Evolutionary conservation across 257 asterid genomes (phyloP).

Genomic region (Penstemon eatonii): DNA sequence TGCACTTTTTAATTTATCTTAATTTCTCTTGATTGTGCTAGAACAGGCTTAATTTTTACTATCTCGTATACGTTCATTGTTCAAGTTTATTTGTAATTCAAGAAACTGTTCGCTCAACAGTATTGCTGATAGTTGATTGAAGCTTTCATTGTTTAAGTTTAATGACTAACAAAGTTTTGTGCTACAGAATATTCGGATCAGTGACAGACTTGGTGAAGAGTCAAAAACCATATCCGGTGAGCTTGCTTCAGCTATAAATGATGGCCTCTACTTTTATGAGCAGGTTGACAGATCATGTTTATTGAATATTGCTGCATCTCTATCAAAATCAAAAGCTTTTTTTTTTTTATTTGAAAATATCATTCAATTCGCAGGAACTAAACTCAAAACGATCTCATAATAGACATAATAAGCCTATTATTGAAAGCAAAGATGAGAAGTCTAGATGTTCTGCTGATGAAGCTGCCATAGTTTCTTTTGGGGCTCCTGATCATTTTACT

Average conservation of each 20-base stretch:
- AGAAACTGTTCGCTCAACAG: not conserved
- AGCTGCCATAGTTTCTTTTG: slow-evolving; percentile 41
- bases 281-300: slow-evolving; percentile 55
- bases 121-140: not conserved
- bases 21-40: no score
- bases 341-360: not conserved
- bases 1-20: not conserved
- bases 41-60: not conserved
- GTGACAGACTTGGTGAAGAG: slow-evolving; percentile 47
- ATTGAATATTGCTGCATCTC: slow-evolving; percentile 23
- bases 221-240: slow-evolving; percentile 64
- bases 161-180: slow-evolving; percentile 25
- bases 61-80: not conserved
- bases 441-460: slow-evolving; percentile 40
- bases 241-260: slow-evolving; percentile 87
- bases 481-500: slow-evolving; percentile 45
- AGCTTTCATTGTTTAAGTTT: not conserved
- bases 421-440: slow-evolving; percentile 48
- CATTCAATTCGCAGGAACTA: slow-evolving; percentile 60
- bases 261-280: slow-evolving; percentile 86
- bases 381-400: slow-evolving; percentile 52
- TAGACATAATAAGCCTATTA: slow-evolving; percentile 39
- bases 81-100: slow-evolving; percentile 1
- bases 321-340: slow-evolving; percentile 8
- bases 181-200: slow-evolving; percentile 52